These are phyloP conservation scores for Bipolaris sorokiniana DNA, from an alignment of 2,329 filamentous ascomycete genomes.

Conservation along the genomic window DNA sequence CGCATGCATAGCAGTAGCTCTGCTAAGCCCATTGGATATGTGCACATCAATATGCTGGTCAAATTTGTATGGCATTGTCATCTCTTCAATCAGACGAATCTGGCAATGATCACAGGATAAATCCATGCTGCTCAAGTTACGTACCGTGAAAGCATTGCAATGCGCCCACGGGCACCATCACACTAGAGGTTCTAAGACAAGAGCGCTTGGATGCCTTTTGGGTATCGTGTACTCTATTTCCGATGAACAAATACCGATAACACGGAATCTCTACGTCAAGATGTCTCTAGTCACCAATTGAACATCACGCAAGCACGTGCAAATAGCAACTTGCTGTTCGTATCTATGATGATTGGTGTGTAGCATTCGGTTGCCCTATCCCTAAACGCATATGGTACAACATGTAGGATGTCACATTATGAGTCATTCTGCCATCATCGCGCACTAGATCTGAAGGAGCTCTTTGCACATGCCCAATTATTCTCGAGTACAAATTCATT, in stretches of 20 bases:
- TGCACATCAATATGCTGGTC: too few relatives aligned
- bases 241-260: background rate
- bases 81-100: background rate
- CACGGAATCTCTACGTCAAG: background rate
- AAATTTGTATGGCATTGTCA: background rate
- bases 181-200: background rate
- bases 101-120: background rate
- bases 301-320: background rate
- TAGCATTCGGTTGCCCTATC: background rate
- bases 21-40: background rate
- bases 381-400: background rate
- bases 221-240: background rate
- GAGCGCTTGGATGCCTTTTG: background rate
- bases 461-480: background rate
- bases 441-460: background rate
- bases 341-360: background rate
- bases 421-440: constrained; percentile 1
- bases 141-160: background rate
- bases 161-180: background rate
- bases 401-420: background rate
- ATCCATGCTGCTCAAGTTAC: background rate
- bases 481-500: background rate
- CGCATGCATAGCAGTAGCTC: background rate
- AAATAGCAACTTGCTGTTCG: background rate
- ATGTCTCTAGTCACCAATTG: background rate